Percentiles rank a stretch among this genome's conserved stretches.
Conservation (phyloP, 2,329 filamentous ascomycete species). For the Hypoxylon sp. region DNA sequence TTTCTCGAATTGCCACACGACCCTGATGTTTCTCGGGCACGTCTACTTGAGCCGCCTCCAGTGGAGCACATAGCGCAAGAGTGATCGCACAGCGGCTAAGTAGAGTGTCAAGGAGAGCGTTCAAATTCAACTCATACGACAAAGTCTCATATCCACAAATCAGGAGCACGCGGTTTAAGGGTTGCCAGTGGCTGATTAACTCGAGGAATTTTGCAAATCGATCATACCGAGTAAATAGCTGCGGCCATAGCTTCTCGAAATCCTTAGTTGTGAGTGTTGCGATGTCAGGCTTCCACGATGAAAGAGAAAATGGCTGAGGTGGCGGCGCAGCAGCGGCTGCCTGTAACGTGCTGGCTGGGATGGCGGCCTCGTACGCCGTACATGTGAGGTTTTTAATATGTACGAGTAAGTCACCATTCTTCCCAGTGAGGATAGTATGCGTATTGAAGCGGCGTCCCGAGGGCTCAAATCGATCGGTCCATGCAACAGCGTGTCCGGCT, state of each 20-base stretch:
- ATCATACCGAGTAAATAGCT: neutral
- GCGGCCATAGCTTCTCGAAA: neutral
- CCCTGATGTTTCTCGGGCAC: neutral
- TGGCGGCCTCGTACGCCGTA: conserved; percentile 47
- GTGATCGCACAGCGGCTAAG: conserved; percentile 8
- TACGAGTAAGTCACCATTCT: conserved; percentile 37
- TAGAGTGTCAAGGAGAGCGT: conserved; percentile 1
- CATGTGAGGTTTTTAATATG: conserved; percentile 46
- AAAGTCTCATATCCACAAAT: neutral
- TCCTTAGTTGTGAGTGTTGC: neutral
- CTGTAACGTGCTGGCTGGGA: conserved; percentile 23
- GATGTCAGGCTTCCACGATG: conserved; percentile 35
- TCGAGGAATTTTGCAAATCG: neutral
- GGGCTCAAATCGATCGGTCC: conserved; percentile 39
- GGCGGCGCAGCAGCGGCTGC: neutral
- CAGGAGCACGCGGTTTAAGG: conserved; percentile 8
- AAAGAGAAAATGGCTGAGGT: neutral
- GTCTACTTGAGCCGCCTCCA: neutral
- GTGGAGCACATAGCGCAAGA: conserved; percentile 9
- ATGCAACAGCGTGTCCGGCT: conserved; percentile 35
- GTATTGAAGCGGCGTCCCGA: conserved; percentile 42
- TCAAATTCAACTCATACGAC: neutral
- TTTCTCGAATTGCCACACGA: neutral
- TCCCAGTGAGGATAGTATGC: conserved; percentile 35
- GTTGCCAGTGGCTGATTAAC: neutral